These are phyloP conservation scores for Microbotryum violaceum DNA, from an alignment of 1,284 basidiomycete species.

Conservation along the genomic window DNA sequence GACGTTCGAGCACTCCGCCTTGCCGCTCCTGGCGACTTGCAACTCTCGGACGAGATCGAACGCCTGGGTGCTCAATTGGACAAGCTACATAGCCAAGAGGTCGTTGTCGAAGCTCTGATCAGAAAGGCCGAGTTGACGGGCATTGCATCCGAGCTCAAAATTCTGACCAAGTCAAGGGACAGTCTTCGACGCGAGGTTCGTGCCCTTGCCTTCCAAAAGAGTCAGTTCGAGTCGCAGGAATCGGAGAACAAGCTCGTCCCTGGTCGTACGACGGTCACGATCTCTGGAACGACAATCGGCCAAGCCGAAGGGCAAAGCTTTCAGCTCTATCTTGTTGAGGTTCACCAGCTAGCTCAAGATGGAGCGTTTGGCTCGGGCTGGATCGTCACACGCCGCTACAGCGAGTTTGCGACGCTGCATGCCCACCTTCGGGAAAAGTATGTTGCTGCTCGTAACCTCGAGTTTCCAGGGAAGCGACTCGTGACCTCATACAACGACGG, in stretches of 20 bases:
- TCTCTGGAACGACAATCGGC: constrained; percentile 60
- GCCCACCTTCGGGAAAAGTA: constrained; percentile 70
- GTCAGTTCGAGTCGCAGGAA: constrained; percentile 84
- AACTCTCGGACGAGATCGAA: constrained; percentile 71
- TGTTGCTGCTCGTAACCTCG: constrained; percentile 57
- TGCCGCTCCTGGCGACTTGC: constrained; percentile 74
- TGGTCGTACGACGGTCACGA: constrained; percentile 65
- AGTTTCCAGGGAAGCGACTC: constrained; percentile 84
- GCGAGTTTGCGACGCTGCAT: constrained; percentile 86
- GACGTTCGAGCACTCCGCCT: constrained; percentile 53
- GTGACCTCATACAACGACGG: constrained; percentile 65
- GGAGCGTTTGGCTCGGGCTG: constrained; percentile 71
- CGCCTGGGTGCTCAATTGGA: constrained; percentile 65
- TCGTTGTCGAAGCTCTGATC: constrained; percentile 74
- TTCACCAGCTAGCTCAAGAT: constrained; percentile 72
- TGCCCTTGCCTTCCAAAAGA: constrained; percentile 76
- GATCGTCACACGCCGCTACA: constrained; percentile 85
- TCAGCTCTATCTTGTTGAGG: constrained; percentile 84
- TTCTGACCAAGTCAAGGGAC: constrained; percentile 71
- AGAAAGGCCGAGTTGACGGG: constrained; percentile 91
- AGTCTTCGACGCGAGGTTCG: constrained; percentile 74
- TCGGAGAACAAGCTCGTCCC: constrained; percentile 72
- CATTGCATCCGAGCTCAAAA: constrained; percentile 70
- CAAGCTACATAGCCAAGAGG: constrained; percentile 68
- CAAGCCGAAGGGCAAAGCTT: constrained; percentile 56